Base-by-base conservation (phyloP, 768 basidiomycete genomes). In the Mycena albidolilacea region DNA sequence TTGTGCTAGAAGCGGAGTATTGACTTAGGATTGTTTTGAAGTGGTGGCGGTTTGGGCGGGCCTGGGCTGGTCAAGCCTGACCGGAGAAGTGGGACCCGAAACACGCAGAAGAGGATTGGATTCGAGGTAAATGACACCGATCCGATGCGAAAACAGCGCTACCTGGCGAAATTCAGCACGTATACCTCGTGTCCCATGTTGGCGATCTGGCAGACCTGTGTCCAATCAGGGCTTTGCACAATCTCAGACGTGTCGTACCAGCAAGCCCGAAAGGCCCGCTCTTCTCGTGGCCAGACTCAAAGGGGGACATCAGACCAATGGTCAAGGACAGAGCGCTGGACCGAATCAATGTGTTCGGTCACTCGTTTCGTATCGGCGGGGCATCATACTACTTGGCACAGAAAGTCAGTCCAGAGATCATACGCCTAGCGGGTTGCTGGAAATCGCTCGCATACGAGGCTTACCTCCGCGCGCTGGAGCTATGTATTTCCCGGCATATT, bases 311-410 rank as follows among this genome's bases (percentile, higher is more conserved):
- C 1, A 55, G 79, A 0, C 84, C 85, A 0, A 80, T 84, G 79
- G 76, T 81, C 5, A 80, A 80, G 57, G 9, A 61, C 0, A 44
- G 66, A 7, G 82, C 83, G 0, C 57, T 85, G 0, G n/a, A 43
- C 0, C 63, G 78, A 1, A 81, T 85, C 64, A 86, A 85, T 58
- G 15, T 80, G 9, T 85, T 84, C 62, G 82, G 85, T 0, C 85
- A 87, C 73, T 85, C 82, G 10, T 87, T 87, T 74, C 77, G 83
- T 2, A 87, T 87, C 23, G 85, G 85, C 0, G 85, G 85, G 0
- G 83, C 86, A 0, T 82, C 83, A 0, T 83, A 80, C 66, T 83
- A 76, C 60, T 76, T 86, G 0, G 73, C 78, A 0, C 67, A 82
- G 44, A 76, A 76, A 3, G 80, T 84, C 1, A 46, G 69, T 11